Base-by-base conservation (phyloP, 306 rosid species). In the Quercus variabilis region DNA sequence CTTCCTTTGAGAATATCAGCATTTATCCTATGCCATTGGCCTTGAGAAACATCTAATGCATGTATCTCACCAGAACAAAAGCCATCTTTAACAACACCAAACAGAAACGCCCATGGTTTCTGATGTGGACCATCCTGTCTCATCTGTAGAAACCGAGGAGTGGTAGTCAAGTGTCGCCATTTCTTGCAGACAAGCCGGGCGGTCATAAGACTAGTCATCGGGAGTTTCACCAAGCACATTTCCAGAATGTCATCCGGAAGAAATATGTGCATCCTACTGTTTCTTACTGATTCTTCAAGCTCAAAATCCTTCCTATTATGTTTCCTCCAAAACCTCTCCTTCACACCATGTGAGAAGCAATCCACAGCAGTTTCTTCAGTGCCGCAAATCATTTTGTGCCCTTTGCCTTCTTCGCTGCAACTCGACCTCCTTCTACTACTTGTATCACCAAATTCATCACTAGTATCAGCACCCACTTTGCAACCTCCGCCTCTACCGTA, bases 131-230 rank as follows among this genome's bases (percentile, higher is more conserved):
- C 97, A 69, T 93, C 98, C 76, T 80, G 87, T 87, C 99, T 93
- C 96, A 96, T 83, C 75, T 91, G 93, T 73, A 91, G 87, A 80
- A 96, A 96, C 63, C 99, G 94, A 65, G 87, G 80, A 57, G 97
- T 88, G 82, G 94, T 84, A 25, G 97, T 93, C 86, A 96, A 77
- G 82, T 87, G 81, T 84, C 90, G 88, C 99, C 99, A 96, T 74
- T 91, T 96, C 86, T 86, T 96, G 90, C 99, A 96, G 71, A 96
- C 99, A 74, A 96, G 98, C 25, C 99, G 97, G 2, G 99, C 96
- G 78, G 92, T 93, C 98, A 93, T 93, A 79, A 96, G 93, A 87
- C 92, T 88, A 3, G 89, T 85, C 78, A 93, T 75, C 0, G 99
- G 98, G 69, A 96, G 99, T 91, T 96, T 89, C 78, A 93, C 90